phyloP scores from a whole-genome alignment of 768 basidiomycete genomes.

The Suillus tomentosus region DNA sequence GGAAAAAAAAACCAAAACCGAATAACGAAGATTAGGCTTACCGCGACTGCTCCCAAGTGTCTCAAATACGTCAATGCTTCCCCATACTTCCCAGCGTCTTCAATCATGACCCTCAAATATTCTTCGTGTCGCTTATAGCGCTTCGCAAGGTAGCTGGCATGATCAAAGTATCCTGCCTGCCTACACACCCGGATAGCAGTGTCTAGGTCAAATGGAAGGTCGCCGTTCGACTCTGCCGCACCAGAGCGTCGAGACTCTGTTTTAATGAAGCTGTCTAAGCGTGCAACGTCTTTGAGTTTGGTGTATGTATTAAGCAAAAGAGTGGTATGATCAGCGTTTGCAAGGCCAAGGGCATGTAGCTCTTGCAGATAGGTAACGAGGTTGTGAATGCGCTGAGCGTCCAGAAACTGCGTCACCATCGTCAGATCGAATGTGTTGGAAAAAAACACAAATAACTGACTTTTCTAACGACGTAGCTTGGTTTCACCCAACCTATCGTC shows the following conservation, averaged over 20 bases:
- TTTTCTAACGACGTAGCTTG: constrained; percentile 97
- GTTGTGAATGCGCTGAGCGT: constrained; percentile 94
- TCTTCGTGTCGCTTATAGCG: constrained; percentile 93
- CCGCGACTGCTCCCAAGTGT: constrained; percentile 74
- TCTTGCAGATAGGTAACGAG: constrained; percentile 96
- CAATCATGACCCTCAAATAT: constrained; percentile 90
- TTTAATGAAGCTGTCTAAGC: constrained; percentile 91
- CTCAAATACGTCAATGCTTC: constrained; percentile 85
- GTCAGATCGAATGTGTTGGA: neutral
- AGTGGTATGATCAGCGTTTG: constrained; percentile 96
- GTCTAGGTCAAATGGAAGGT: constrained; percentile 94
- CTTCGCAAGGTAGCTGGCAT: constrained; percentile 90
- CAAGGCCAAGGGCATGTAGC: constrained; percentile 84
- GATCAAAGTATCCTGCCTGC: constrained; percentile 95
- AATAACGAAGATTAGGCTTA: constrained; percentile 42
- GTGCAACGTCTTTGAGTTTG: constrained; percentile 88
- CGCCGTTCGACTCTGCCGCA: constrained; percentile 42
- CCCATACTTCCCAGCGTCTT: constrained; percentile 74
- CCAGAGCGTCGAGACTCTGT: constrained; percentile 64
- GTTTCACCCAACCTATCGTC: constrained; percentile 86
- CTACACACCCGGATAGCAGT: constrained; percentile 96
- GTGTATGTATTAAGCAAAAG: constrained; percentile 97
- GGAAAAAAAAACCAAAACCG: neutral
- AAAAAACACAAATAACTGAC: constrained; percentile 40
- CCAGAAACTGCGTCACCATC: constrained; percentile 71